Conservation (phyloP, 306 rosid species). For the Prosopis cineraria region DNA sequence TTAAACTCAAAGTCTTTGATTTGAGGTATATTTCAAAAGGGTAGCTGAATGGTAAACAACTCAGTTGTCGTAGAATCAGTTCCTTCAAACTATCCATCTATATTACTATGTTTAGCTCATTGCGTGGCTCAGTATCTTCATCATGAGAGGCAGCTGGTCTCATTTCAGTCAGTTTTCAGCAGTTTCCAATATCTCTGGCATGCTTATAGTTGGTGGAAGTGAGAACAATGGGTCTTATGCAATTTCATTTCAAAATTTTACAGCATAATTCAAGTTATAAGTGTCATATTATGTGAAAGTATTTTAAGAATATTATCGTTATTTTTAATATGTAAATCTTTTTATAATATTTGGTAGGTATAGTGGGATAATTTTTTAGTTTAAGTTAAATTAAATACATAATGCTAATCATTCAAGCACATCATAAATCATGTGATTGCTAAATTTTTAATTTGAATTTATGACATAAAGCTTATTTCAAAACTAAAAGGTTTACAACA, state of each 20-base stretch:
- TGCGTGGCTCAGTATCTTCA: not conserved
- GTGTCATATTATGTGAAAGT: not conserved
- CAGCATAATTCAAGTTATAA: not conserved
- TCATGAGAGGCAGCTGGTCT: slow-evolving; percentile 5
- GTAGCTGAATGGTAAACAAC: slow-evolving; percentile 5
- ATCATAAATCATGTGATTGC: too few species aligned
- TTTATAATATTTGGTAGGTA: too few species aligned
- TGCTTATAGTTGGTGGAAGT: not conserved
- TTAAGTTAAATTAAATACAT: too few species aligned
- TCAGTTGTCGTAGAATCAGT: slow-evolving; percentile 15
- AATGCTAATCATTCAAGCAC: too few species aligned
- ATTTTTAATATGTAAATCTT: too few species aligned
- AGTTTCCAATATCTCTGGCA: not conserved
- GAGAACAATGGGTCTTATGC: not conserved
- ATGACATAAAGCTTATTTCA: too few species aligned
- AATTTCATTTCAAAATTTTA: not conserved
- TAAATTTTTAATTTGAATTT: too few species aligned
- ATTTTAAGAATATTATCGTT: too few species aligned
- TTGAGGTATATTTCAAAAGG: slow-evolving; percentile 18
- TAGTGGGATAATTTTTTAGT: too few species aligned
- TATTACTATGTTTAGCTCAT: not conserved
- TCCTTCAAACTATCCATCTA: not conserved
- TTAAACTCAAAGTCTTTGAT: not conserved
- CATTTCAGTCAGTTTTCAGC: not conserved
- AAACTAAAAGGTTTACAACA: too few species aligned